Evolutionary conservation across 1,139 yeast genomes (phyloP).

Genomic region (Debaryomycetaceae sp.): DNA sequence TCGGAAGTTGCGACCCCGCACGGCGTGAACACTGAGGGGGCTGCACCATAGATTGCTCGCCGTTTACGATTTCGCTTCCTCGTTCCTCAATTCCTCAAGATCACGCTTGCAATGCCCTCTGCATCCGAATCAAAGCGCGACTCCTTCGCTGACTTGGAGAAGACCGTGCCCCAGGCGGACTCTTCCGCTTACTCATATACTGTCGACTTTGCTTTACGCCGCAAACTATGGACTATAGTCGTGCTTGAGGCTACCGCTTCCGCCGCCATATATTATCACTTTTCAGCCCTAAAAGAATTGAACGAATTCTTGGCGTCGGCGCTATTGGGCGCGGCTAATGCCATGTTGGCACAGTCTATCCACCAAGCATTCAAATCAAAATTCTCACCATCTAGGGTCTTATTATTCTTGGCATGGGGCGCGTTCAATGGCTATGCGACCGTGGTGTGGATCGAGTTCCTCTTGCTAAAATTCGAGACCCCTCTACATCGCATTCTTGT

Average conservation of each 20-base stretch:
- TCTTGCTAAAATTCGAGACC: slow-evolving; percentile 27
- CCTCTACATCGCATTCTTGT: slow-evolving; percentile 27
- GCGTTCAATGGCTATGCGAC: slow-evolving; percentile 45
- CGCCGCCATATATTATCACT: slow-evolving; percentile 17
- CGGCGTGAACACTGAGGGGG: too few species aligned
- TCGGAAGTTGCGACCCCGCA: too few species aligned
- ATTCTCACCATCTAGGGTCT: slow-evolving; percentile 27
- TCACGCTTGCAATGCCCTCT: not conserved
- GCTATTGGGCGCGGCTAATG: slow-evolving; percentile 36
- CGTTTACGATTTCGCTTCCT: too few species aligned
- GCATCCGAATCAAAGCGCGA: not conserved
- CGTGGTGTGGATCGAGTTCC: slow-evolving; percentile 44
- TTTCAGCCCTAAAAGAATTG: slow-evolving; percentile 11
- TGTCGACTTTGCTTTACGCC: not conserved
- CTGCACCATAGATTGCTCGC: too few species aligned
- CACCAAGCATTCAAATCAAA: slow-evolving; percentile 37
- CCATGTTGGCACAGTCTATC: slow-evolving; percentile 48
- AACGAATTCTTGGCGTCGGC: slow-evolving; percentile 25
- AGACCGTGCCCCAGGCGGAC: not conserved
- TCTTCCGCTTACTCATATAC: not conserved
- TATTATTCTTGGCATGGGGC: slow-evolving; percentile 55
- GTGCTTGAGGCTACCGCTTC: slow-evolving; percentile 16
- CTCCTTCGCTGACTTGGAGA: slow-evolving; percentile 5
- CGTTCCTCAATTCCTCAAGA: too few species aligned
- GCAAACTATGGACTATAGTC: slow-evolving; percentile 6